Percentiles rank a stretch among this genome's conserved stretches.
Evolutionary conservation across 2,329 filamentous ascomycete genomes (phyloP).

Genomic region (Arthrocladium fulminans): DNA sequence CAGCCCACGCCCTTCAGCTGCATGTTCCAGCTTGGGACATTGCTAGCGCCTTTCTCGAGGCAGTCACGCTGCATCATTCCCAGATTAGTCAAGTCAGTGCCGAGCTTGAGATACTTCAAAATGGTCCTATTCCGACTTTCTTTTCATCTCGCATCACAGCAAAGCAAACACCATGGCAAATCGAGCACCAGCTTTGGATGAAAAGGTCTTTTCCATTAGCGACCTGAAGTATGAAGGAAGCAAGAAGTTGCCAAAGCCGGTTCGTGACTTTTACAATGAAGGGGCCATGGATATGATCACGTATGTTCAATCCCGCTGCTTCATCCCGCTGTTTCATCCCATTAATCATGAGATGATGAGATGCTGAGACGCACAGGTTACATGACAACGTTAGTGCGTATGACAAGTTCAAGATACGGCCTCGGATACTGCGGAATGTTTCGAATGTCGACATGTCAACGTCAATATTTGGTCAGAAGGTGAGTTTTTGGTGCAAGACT

Average conservation of each 20-base stretch:
- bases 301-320: too few species aligned
- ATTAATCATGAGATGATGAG: too few species aligned
- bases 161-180: conserved; percentile 26
- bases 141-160: neutral
- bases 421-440: conserved; percentile 32
- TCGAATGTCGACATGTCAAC: conserved; percentile 32
- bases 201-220: conserved; percentile 22
- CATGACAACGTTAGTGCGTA: conserved; percentile 47
- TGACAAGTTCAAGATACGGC: conserved; percentile 40
- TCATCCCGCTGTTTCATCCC: too few species aligned
- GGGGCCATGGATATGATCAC: conserved; percentile 49
- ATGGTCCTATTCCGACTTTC: neutral
- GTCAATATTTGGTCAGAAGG: conserved; percentile 36
- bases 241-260: conserved; percentile 14
- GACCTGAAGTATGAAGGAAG: conserved; percentile 15
- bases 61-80: neutral
- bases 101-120: neutral
- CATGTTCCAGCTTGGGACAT: neutral
- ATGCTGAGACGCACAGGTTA: conserved; percentile 1
- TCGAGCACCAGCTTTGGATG: conserved; percentile 25
- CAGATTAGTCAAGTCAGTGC: neutral
- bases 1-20: neutral
- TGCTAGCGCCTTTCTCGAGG: neutral
- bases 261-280: conserved; percentile 47
- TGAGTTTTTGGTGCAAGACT: conserved; percentile 2